These are phyloP conservation scores for Arabidopsis thaliana DNA, from an alignment of 345 rosid species.

Conservation along the genomic window DNA sequence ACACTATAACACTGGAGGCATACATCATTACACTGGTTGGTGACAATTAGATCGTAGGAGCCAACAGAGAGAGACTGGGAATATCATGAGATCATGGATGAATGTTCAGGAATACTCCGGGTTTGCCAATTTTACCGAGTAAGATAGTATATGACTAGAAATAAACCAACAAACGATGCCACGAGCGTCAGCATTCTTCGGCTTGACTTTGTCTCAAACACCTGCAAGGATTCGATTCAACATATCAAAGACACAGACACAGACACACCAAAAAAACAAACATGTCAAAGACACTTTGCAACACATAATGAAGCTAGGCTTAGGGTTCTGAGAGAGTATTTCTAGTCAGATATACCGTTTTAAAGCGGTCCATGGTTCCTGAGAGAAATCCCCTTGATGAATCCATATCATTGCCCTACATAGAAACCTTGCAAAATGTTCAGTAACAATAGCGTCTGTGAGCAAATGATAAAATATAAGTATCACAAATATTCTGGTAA, in stretches of 20 bases:
- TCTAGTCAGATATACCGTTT: constrained; percentile 60
- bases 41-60: constrained; percentile 14
- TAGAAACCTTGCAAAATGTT: constrained; percentile 28
- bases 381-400: constrained; percentile 86
- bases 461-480: background rate
- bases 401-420: constrained; percentile 96
- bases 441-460: constrained; percentile 29
- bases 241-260: constrained; percentile 18
- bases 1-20: constrained; percentile 28
- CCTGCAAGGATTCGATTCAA: constrained; percentile 49
- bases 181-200: constrained; percentile 84
- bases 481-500: background rate
- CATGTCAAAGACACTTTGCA: constrained; percentile 26
- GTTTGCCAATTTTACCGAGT: constrained; percentile 57
- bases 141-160: constrained; percentile 82
- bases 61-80: constrained; percentile 4
- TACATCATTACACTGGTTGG: constrained; percentile 21
- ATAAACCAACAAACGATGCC: constrained; percentile 83
- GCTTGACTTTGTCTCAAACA: constrained; percentile 93
- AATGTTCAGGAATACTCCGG: constrained; percentile 4
- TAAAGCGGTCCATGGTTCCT: constrained; percentile 95
- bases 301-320: background rate
- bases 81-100: constrained; percentile 28
- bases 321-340: background rate
- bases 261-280: background rate